Evolutionary conservation across 208 protist species (phyloP).

Genomic region (Leishmania arabica): DNA sequence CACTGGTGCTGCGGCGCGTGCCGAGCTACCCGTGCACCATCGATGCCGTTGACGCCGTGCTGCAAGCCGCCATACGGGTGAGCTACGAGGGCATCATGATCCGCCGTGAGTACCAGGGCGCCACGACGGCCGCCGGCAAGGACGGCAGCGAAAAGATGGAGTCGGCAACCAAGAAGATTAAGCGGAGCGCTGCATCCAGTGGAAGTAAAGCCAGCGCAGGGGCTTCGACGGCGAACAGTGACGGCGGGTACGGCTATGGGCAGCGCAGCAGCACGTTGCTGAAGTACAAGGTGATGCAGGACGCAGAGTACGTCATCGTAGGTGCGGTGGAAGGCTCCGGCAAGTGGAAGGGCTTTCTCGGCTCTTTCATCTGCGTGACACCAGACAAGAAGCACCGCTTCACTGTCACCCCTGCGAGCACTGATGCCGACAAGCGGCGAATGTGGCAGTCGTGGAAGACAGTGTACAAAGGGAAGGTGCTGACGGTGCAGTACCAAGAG

Average conservation of each 20-base stretch:
- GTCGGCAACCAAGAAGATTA: conserved; percentile 1
- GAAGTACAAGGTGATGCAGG: conserved; percentile 92
- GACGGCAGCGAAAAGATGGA: conserved; percentile 10
- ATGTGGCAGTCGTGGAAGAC: conserved; percentile 73
- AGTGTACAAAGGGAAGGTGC: conserved; percentile 74
- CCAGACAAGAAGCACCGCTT: conserved; percentile 56
- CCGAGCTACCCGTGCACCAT: conserved; percentile 45
- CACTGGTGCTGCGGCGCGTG: conserved; percentile 48
- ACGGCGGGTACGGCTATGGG: conserved; percentile 76
- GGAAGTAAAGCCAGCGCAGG: not conserved
- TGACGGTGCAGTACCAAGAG: conserved; percentile 91
- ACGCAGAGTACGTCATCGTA: conserved; percentile 89
- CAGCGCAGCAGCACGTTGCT: conserved; percentile 79
- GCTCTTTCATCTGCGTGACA: conserved; percentile 81
- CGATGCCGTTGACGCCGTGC: conserved; percentile 33
- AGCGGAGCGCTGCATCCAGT: not conserved
- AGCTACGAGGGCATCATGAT: conserved; percentile 91
- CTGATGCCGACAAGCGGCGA: conserved; percentile 56
- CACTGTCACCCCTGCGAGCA: conserved; percentile 78
- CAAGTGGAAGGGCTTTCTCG: conserved; percentile 82
- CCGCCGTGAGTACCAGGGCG: conserved; percentile 42
- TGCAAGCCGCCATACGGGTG: conserved; percentile 49
- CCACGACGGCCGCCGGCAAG: not conserved
- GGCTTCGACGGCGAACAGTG: not conserved
- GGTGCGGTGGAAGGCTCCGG: conserved; percentile 80